Base-by-base conservation (phyloP, 75 land plant species). In the Ceratopteris richardii region DNA sequence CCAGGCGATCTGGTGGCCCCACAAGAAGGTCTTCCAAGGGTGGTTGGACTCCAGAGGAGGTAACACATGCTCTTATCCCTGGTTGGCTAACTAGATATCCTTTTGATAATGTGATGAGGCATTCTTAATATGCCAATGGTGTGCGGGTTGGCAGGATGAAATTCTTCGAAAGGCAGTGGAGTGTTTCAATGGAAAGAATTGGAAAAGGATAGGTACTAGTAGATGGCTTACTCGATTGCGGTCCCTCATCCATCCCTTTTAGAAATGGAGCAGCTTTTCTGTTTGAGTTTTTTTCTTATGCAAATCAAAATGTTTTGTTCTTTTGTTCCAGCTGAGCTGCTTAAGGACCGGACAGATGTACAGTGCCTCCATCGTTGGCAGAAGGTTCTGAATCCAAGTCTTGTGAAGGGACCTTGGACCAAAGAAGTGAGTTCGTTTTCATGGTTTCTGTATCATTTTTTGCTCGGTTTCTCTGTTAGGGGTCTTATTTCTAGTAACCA, bases 281-380 rank as follows among this genome's bases (percentile, higher is more conserved):
- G 41, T 33, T 33, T 33, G 37, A 33, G 37, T 33, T 46, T 46
- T n/a, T 46, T 17, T 46, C 42, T 10, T 10, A 40, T 40, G 14
- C 14, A 17, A 40, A 39, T 57, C 7, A 4, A 12, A 6, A 46
- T 48, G 3, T 0, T 33, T 30, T 66, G 23, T 17, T 13, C 1
- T 46, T 23, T 41, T 24, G 4, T 1, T 74, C 74, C 86, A 90
- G 96, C 96, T 33, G 87, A 77, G 41, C 82, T 66, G 56, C 80
- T 90, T 51, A 81, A 78, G 41, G 74, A 82, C 69, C 73, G 96
- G 55, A 69, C 96, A 57, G 96, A 90, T 67, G 96, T 90, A 0
- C 96, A 90, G 60, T 90, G 96, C 55, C 64, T 90, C 23, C 96
- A 90, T 65, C 69, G 96, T 22, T 90, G 96, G 96, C 96, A 90